Conservation (phyloP, 306 rosid species). For the Quercus suber region DNA sequence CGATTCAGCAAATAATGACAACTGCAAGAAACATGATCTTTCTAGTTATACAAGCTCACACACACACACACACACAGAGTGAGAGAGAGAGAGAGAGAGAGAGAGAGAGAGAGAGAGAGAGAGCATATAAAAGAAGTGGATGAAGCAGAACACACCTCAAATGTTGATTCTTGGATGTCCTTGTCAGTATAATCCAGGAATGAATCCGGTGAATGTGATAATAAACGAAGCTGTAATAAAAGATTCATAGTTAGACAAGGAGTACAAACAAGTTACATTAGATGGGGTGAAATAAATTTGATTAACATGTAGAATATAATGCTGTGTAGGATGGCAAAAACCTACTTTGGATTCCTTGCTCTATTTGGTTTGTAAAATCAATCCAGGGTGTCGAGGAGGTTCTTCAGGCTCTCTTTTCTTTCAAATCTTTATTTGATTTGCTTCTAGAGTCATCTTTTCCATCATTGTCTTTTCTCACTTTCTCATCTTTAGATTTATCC, state of each 20-base stretch:
- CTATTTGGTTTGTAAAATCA: constrained; percentile 63
- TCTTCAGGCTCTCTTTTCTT: constrained; percentile 80
- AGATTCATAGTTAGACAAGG: constrained; percentile 17
- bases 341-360: constrained; percentile 78
- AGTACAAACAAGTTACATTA: neutral
- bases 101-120: neutral
- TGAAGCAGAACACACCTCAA: constrained; percentile 61
- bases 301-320: neutral
- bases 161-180: constrained; percentile 85
- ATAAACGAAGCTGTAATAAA: constrained; percentile 59
- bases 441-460: constrained; percentile 60
- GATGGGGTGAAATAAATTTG: neutral
- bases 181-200: constrained; percentile 87
- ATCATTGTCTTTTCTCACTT: constrained; percentile 47
- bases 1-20: constrained; percentile 87
- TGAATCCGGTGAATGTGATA: constrained; percentile 74
- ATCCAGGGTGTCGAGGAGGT: constrained; percentile 91
- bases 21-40: constrained; percentile 39
- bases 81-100: neutral
- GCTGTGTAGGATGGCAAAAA: constrained; percentile 15
- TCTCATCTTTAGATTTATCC: constrained; percentile 65
- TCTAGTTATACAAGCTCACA: neutral
- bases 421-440: constrained; percentile 65
- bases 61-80: no score
- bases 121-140: neutral